Evolutionary conservation across 1,284 basidiomycete species (phyloP).

Genomic region (Lignosus rhinocerotis): DNA sequence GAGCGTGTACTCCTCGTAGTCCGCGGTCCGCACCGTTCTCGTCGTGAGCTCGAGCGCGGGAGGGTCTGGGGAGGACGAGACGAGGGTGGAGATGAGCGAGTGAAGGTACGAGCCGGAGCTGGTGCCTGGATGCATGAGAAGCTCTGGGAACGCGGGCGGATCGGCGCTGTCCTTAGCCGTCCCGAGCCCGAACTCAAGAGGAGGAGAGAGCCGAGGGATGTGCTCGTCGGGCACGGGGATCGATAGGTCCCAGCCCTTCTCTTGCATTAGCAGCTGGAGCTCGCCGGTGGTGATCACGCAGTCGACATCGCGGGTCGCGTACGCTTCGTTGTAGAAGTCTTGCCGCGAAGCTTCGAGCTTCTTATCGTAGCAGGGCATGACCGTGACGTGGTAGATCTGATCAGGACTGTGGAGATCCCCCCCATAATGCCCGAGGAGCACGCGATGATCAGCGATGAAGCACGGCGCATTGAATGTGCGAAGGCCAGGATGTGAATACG

Average conservation of each 20-base stretch:
- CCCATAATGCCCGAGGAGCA: conserved; percentile 9
- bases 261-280: conserved; percentile 82
- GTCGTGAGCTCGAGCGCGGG: conserved; percentile 54
- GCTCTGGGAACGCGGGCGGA: conserved; percentile 56
- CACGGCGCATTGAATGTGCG: conserved; percentile 1
- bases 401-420: conserved; percentile 54
- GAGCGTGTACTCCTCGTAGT: conserved; percentile 69
- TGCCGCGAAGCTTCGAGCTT: conserved; percentile 95
- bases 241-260: conserved; percentile 80
- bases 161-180: conserved; percentile 18
- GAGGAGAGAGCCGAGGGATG: conserved; percentile 22
- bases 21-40: conserved; percentile 62
- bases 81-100: conserved; percentile 58
- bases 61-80: conserved; percentile 44
- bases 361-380: conserved; percentile 99
- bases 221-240: conserved; percentile 51
- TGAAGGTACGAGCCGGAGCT: conserved; percentile 95
- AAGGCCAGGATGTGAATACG: conserved; percentile 32
- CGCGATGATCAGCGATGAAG: conserved; percentile 13
- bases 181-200: background rate
- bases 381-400: conserved; percentile 91
- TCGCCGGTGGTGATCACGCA: conserved; percentile 98
- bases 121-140: conserved; percentile 80
- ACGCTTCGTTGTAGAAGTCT: conserved; percentile 83
- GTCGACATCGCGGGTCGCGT: conserved; percentile 90